Conservation (phyloP, 257 asterid genomes). For the Hygrophila difformis region DNA sequence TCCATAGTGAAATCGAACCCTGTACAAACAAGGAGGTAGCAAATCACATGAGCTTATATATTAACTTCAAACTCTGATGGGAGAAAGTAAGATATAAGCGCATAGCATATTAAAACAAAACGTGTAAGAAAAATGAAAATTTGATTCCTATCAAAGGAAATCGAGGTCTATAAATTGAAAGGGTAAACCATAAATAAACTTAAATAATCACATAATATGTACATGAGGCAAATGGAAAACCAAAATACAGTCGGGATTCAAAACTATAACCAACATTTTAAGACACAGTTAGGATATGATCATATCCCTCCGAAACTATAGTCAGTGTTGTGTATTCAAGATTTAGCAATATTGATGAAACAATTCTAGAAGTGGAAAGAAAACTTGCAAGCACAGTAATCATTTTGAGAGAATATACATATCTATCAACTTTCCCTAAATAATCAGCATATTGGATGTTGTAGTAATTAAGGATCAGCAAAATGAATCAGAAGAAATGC, state of each 20-base stretch:
- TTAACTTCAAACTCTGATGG: constrained; percentile 5
- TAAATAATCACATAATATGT: no score
- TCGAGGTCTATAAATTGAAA: no score
- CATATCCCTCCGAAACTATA: no score
- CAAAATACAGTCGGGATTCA: no score
- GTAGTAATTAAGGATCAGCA: not conserved
- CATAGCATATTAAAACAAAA: not conserved
- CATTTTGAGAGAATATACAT: not conserved
- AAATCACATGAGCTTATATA: not conserved
- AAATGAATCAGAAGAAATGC: not conserved
- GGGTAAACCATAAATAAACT: no score
- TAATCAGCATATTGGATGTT: not conserved
- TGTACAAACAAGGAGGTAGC: constrained; percentile 7
- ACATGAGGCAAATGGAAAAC: no score
- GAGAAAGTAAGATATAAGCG: not conserved
- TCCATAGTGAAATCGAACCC: constrained; percentile 41
- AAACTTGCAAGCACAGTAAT: not conserved
- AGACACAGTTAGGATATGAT: no score
- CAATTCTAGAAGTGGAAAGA: not conserved
- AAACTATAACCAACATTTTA: no score
- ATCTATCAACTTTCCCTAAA: no score
- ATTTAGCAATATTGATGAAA: not conserved
- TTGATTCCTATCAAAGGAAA: no score
- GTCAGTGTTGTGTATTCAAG: no score
- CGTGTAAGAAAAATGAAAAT: not conserved